Conservation (phyloP, 164 flowering plant genomes). For the Vitis amurensis region DNA sequence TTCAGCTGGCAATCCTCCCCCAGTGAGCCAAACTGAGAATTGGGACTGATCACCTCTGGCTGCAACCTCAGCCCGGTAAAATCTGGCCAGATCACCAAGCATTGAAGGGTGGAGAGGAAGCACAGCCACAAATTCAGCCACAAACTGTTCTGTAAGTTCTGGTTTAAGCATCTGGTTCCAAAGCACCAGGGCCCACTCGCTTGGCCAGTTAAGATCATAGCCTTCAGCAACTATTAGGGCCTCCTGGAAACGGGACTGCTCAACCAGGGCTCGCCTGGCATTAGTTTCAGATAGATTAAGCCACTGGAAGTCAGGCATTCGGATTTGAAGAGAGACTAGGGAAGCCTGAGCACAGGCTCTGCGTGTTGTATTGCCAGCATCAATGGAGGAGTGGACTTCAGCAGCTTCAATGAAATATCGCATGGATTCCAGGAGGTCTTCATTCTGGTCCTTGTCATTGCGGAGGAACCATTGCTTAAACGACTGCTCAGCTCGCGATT, state of each 20-base stretch:
- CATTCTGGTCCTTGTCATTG: conserved; percentile 79
- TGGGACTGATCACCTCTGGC: conserved; percentile 96
- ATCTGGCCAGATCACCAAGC: conserved; percentile 80
- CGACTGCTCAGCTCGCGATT: conserved; percentile 73
- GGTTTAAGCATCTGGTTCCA: conserved; percentile 99
- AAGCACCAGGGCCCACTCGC: conserved; percentile 91
- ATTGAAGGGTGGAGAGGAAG: conserved; percentile 88
- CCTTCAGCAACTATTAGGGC: conserved; percentile 97
- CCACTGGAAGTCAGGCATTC: conserved; percentile 95
- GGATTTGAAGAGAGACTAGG: conserved; percentile 89
- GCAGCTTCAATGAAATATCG: conserved; percentile 87
- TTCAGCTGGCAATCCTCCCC: conserved; percentile 92
- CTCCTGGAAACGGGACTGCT: conserved; percentile 95
- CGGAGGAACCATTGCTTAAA: conserved; percentile 65
- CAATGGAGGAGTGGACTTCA: conserved; percentile 82
- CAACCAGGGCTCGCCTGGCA: conserved; percentile 90
- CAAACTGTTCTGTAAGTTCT: conserved; percentile 81
- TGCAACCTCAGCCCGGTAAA: conserved; percentile 84
- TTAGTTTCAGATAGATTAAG: conserved; percentile 80
- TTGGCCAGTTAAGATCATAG: conserved; percentile 84
- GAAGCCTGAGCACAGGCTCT: conserved; percentile 89
- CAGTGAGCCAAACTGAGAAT: conserved; percentile 94
- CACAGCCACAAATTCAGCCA: conserved; percentile 91
- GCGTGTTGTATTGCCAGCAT: conserved; percentile 91
- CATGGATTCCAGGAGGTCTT: conserved; percentile 94